A percentile compares a stretch with the other conserved stretches of the same genome.
Conservation (phyloP, 139 green algal species). For the Diplosphaera chodatii region DNA sequence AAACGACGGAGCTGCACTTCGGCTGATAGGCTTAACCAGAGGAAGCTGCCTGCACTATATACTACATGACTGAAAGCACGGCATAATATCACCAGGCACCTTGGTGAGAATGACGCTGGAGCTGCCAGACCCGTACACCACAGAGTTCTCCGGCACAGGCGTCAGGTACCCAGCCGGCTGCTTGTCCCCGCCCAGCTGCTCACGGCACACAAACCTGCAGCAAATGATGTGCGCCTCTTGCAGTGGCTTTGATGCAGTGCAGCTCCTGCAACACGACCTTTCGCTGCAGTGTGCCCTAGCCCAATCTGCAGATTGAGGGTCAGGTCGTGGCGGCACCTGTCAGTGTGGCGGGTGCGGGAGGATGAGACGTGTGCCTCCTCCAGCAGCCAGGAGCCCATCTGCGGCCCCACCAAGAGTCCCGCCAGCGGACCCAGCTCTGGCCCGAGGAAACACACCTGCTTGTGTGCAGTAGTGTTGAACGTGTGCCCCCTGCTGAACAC, state of each 20-base stretch:
- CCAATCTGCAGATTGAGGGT: too few species aligned
- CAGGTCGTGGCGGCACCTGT: slow-evolving; percentile 30
- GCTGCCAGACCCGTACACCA: slow-evolving; percentile 70
- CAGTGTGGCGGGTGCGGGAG: slow-evolving; percentile 45
- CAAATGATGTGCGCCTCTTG: not conserved
- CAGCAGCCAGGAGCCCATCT: slow-evolving; percentile 60
- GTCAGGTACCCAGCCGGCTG: slow-evolving; percentile 50
- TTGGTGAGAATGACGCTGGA: slow-evolving; percentile 41
- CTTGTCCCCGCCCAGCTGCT: slow-evolving; percentile 37
- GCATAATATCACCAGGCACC: slow-evolving; percentile 13
- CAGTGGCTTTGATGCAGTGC: not conserved
- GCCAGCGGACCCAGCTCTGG: slow-evolving; percentile 65
- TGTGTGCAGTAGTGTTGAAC: too few species aligned
- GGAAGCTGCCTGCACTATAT: too few species aligned
- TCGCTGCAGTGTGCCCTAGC: too few species aligned
- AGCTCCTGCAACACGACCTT: too few species aligned
- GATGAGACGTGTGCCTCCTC: slow-evolving; percentile 63
- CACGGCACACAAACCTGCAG: slow-evolving; percentile 64
- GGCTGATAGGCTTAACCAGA: too few species aligned
- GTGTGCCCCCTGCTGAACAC: too few species aligned
- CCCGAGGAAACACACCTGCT: slow-evolving; percentile 35
- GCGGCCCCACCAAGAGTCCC: slow-evolving; percentile 58
- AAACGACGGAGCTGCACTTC: too few species aligned
- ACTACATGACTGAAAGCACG: too few species aligned
- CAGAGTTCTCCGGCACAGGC: slow-evolving; percentile 45